Base-by-base conservation (phyloP, 495 filamentous ascomycete species). In the Aspergillus nidulans region DNA sequence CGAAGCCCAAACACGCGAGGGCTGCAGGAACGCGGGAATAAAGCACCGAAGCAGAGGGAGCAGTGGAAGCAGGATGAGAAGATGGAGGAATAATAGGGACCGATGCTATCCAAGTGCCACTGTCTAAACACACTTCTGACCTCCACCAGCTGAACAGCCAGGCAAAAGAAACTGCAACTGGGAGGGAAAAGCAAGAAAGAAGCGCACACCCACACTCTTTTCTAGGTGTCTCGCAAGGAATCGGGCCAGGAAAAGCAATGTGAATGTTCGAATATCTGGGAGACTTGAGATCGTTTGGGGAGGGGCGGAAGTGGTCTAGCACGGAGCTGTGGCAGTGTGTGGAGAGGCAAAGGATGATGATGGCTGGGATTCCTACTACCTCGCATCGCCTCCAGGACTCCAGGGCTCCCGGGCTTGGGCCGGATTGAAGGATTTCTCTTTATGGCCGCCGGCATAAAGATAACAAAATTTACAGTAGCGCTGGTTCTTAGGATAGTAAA, bases 1-100 rank as follows among this genome's bases (percentile, higher is more conserved):
- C 53, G 54, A 65, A 67, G 62, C 64, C 62, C 62, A 59, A 61
- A 63, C 58, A 63, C 62, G 62, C 59, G 58, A 65, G 59, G 56
- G 63, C 65, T 68, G 65, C 65, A 68, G 65, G 65, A 68, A 68
- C 65, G 57, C 65, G 63, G 65, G 59, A 63, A 63, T 62, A 59
- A 62, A 65, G 63, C 63, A 62, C 60, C 60, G 61, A 59, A 58
- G 52, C 25, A 59, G 52, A 53, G 57, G 32, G 23, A 50, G 52
- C 25, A 59, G 52, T 49, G 57, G 32, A n/a, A 50, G 48, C 26
- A 32, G 15, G 44, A 25, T 26, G 24, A 12, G 28, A 40, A 12
- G 23, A 40, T 9, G 24, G 61, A 56, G 56, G 57, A 59, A 63
- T 47, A 43, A 43, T 43, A 43, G 21, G 16, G 21, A 43, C 5